A percentile compares a stretch with the other conserved stretches of the same genome.
phyloP scores from a whole-genome alignment of 1,139 yeast genomes.

The Candida sp. region DNA sequence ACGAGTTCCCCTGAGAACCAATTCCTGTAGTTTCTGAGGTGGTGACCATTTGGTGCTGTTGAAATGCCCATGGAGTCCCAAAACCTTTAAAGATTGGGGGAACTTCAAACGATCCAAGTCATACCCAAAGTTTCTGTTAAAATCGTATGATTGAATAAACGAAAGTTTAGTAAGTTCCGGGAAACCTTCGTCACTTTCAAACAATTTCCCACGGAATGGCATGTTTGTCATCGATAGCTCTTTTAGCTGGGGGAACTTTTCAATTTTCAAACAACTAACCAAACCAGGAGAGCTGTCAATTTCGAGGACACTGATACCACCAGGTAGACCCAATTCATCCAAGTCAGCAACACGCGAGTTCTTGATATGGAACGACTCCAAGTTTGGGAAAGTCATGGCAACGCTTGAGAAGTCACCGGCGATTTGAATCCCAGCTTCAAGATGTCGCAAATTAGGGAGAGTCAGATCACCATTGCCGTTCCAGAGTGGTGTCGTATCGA shows the following conservation, averaged over 20 bases:
- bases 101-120: background rate
- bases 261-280: background rate
- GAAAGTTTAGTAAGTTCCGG: background rate
- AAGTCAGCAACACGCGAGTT: background rate
- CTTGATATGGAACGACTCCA: background rate
- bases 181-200: background rate
- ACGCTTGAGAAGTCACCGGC: background rate
- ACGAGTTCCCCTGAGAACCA: background rate
- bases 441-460: background rate
- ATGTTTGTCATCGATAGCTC: background rate
- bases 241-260: background rate
- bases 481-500: background rate
- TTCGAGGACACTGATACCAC: background rate
- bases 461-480: background rate
- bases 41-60: background rate
- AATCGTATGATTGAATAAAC: background rate
- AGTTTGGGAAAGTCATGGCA: background rate
- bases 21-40: background rate
- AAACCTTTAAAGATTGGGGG: background rate
- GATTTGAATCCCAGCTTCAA: background rate
- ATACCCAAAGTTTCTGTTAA: background rate
- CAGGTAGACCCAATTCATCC: background rate
- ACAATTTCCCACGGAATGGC: background rate
- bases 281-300: background rate
- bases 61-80: background rate